Evolutionary conservation across 208 protist genomes (phyloP), one percentile per base, ranked within the genome.

Genomic region (Tetramitus jugosus): DNA sequence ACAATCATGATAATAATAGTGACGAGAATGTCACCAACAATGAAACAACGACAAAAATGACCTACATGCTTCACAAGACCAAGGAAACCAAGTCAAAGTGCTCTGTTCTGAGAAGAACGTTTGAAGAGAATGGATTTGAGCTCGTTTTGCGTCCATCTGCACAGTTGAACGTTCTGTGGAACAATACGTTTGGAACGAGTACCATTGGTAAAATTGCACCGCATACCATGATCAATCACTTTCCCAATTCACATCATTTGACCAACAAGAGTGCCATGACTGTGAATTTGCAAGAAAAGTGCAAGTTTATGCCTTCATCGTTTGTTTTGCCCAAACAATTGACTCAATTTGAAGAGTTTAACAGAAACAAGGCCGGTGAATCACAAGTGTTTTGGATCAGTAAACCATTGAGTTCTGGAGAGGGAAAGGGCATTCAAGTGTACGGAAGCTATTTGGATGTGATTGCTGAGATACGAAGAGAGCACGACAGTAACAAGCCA

Each of bases 61-160:
- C n/a, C n/a, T n/a, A n/a, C n/a, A n/a, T n/a, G n/a, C n/a, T n/a
- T n/a, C n/a, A n/a, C n/a, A n/a, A n/a, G n/a, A n/a, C n/a, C n/a
- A n/a, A n/a, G n/a, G n/a, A n/a, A n/a, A n/a, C n/a, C n/a, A n/a
- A n/a, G n/a, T n/a, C n/a, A n/a, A n/a, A n/a, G n/a, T n/a, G n/a
- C n/a, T n/a, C 65, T 33, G 65, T 49, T 4, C 39, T 71, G 33
- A 7, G 65, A 33, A n/a, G 39, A 49, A 71, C 39, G n/a, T 71
- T 52, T 35, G 65, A 71, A 71, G 65, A 71, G 39, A 71, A 71
- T 49, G 40, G 40, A 7, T 71, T 71, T 71, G 33, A n/a, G n/a
- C n/a, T 8, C 29, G 14, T 42, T 31, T 37, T 71, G 17, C 37
- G 4, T 1, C 14, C 20, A 56, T 20, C 49, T 26, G 20, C 10